These are phyloP conservation scores for Basidioascus undulatus DNA, from an alignment of 768 basidiomycete species.

Conservation along the genomic window DNA sequence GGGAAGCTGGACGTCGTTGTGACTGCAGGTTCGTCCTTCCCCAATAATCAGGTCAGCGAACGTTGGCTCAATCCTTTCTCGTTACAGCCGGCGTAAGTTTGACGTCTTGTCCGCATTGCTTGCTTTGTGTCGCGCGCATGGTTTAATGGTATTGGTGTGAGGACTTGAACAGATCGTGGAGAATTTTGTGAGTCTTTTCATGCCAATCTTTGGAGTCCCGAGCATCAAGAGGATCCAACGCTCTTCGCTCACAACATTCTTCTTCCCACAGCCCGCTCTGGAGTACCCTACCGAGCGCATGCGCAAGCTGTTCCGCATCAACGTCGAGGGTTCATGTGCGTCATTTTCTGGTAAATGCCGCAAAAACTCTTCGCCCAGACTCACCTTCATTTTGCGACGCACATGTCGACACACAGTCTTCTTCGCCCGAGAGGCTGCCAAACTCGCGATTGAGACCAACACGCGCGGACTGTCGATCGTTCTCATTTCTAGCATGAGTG, in stretches of 20 bases:
- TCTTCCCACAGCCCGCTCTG: no score
- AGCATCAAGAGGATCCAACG: no score
- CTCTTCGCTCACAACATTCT: no score
- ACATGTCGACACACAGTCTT: constrained; percentile 24
- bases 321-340: constrained; percentile 49
- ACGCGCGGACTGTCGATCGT: constrained; percentile 29
- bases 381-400: background rate
- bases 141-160: constrained; percentile 11
- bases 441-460: constrained; percentile 60
- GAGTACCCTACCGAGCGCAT: constrained; percentile 62
- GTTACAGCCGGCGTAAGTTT: constrained; percentile 18
- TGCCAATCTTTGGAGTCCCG: no score
- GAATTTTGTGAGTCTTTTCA: constrained; percentile 51
- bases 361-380: background rate
- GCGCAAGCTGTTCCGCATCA: constrained; percentile 66
- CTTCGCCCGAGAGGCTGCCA: constrained; percentile 87
- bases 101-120: constrained; percentile 67
- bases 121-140: no score
- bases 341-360: background rate
- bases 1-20: constrained; percentile 23
- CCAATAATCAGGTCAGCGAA: background rate
- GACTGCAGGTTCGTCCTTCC: background rate
- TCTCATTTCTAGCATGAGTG: constrained; percentile 76
- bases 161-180: constrained; percentile 44
- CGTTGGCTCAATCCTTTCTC: background rate